phyloP scores from a whole-genome alignment of 768 basidiomycete genomes.

The Hortiboletus campestris region DNA sequence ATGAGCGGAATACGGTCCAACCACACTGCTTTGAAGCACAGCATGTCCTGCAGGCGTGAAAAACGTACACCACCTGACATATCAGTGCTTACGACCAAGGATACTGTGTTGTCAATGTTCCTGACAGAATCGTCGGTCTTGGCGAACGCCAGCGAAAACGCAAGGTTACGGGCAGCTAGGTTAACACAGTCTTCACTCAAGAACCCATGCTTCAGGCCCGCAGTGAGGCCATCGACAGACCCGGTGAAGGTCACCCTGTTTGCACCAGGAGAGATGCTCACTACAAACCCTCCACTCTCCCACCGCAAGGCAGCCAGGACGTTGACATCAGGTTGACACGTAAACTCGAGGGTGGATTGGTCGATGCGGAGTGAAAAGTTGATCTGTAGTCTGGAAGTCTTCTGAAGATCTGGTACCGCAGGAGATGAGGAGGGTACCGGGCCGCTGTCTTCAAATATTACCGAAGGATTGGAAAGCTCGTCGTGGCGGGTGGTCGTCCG shows the following conservation, averaged over 20 bases:
- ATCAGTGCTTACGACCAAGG: conserved; percentile 81
- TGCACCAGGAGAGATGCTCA: conserved; percentile 73
- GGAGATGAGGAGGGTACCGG: conserved; percentile 20
- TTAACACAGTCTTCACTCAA: conserved; percentile 80
- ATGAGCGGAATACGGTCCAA: conserved; percentile 82
- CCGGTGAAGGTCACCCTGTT: conserved; percentile 74
- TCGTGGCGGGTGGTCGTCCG: conserved; percentile 43
- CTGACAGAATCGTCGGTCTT: conserved; percentile 42
- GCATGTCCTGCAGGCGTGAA: conserved; percentile 84
- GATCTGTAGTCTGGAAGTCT: conserved; percentile 58
- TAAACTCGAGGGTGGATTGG: conserved; percentile 79
- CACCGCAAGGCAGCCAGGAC: conserved; percentile 88
- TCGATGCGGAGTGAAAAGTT: conserved; percentile 91
- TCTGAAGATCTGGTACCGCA: conserved; percentile 10
- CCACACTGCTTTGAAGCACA: conserved; percentile 96
- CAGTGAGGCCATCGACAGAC: conserved; percentile 75
- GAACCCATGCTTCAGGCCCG: conserved; percentile 82
- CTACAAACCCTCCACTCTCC: conserved; percentile 91
- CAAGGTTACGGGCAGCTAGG: conserved; percentile 77
- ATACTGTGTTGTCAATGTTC: conserved; percentile 52
- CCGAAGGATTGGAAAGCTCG: conserved; percentile 18
- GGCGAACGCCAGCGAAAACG: conserved; percentile 72
- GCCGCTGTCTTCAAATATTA: conserved; percentile 4
- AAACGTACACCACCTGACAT: conserved; percentile 77
- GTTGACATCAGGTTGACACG: conserved; percentile 89